Base-by-base conservation (phyloP, 768 basidiomycete genomes). In the Phanerochaete carnosa region DNA sequence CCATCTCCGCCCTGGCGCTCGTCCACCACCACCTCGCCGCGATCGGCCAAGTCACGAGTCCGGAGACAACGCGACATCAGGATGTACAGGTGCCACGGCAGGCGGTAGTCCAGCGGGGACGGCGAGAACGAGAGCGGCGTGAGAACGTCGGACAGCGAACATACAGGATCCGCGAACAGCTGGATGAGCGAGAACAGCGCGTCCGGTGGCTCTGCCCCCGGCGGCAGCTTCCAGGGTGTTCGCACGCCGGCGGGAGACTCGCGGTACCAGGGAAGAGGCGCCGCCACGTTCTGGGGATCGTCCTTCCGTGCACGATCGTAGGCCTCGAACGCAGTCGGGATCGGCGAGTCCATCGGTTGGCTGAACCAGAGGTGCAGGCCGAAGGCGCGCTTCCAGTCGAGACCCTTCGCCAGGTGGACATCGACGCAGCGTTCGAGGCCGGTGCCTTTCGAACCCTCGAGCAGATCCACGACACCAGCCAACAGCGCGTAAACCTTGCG, bases 371-470 rank as follows among this genome's bases (percentile, higher is more conserved):
- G 75, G 62, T 88, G 88, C 46, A 98, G 75, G 2, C 93, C 97
- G 69, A 98, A 92, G 0, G 88, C 88, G 22, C 94, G 85, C 72
- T 94, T 95, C 97, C 97, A 99, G 70, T 97, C 95, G 56, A 98
- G 73, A 0, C 85, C 90, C 55, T 86, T 77, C 19, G 85, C 78
- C 4, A 97, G 77, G 58, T 84, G 76, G 28, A 92, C 69, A 58
- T 88, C 86, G 13, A 77, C 70, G 68, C 79, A 80, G 49, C 82
- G 83, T 64, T 80, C 78, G 25, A 80, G 65, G 19, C 82, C 84
- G 28, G 77, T 77, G 2, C 82, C 82, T 62, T 74, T 79, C 53
- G 78, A 81, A 30, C 81, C 85, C 46, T 82, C 79, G 11, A 88
- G 77, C 6, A 85, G 72, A 61, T 83, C 81, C 61, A 86, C 80